phyloP scores from a whole-genome alignment of 2,329 filamentous ascomycete genomes.

The Colletotrichum gloeosporioides region DNA sequence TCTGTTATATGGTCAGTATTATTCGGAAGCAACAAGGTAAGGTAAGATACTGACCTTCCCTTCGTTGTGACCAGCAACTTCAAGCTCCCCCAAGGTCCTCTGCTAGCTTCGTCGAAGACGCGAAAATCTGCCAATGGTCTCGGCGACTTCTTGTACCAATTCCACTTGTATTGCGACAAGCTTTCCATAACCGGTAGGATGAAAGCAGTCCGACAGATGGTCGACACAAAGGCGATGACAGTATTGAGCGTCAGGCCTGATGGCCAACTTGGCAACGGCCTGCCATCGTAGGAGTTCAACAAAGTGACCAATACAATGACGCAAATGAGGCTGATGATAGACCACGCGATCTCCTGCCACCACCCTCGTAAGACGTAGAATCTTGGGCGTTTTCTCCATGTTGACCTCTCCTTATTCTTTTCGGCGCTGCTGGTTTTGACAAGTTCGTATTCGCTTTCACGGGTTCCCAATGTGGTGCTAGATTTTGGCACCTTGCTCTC shows the following conservation, averaged over 20 bases:
- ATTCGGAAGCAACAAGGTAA: background rate
- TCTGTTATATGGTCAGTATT: background rate
- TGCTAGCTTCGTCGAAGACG: conserved; percentile 21
- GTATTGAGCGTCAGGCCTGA: conserved; percentile 32
- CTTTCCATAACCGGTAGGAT: conserved; percentile 29
- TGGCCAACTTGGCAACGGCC: conserved; percentile 26
- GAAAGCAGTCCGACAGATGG: conserved; percentile 26
- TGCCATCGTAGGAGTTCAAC: conserved; percentile 21
- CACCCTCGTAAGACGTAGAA: background rate
- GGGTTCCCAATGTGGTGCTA: background rate
- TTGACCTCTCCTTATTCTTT: background rate
- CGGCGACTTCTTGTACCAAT: conserved; percentile 14
- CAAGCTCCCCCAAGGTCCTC: conserved; percentile 24
- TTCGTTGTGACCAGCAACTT: conserved; percentile 2
- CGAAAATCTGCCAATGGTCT: conserved; percentile 20
- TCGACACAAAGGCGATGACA: conserved; percentile 30
- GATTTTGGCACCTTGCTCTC: background rate
- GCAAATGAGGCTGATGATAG: background rate
- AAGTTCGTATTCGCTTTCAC: background rate
- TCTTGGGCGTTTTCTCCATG: background rate
- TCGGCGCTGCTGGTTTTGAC: background rate
- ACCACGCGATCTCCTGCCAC: conserved; percentile 2
- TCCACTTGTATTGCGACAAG: conserved; percentile 26
- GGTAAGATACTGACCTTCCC: background rate
- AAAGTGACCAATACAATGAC: conserved; percentile 26